Base-by-base conservation (phyloP, 2,329 filamentous ascomycete species). In the Kalmusia sp. region DNA sequence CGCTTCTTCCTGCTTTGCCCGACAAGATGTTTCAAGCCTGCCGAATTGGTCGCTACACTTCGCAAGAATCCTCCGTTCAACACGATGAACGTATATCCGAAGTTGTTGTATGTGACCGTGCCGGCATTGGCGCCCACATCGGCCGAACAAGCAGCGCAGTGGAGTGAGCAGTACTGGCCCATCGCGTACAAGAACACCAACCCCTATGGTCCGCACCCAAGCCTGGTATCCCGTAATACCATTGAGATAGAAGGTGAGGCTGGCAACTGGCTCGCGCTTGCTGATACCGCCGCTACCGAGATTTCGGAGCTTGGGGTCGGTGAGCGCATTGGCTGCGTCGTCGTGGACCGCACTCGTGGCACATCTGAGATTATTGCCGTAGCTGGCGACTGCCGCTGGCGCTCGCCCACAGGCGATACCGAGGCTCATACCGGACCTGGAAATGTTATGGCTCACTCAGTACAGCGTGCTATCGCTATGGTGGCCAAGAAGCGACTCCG, bases 171-270 rank as follows among this genome's bases (percentile, higher is more conserved):
- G 62, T 93, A 91, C 72, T 96, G 91, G 91, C 91, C 91, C 11
- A 89, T 88, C 1, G 85, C 93, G 43, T 96, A 95, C 76, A 88
- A 91, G 59, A 92, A 92, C 77, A 93, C 89, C 61, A 95, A 95
- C 68, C 91, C 91, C 2, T 90, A 93, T 54, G 91, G 91, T 3
- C 91, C 91, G 15, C 91, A 96, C 69, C 91, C 91, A 56, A 86
- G 87, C 66, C 84, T 90, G 69, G 85, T 93, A 51, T 79, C 84
- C 35, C 86, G 88, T 54, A 86, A 88, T 24, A 87, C 88, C 33
- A 83, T 87, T 11, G 87, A 91, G 55, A 84, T 96, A 47, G 81
- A 82, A 51, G 76, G 82, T 39, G 84, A 89, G 58, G 85, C 85
- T 1, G 81, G 82, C 3, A 74, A 83, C 51, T 93, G 85, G 84